Evolutionary conservation across 176 grass and related monocot species (phyloP).

Genomic region (Thinopyrum elongatum): DNA sequence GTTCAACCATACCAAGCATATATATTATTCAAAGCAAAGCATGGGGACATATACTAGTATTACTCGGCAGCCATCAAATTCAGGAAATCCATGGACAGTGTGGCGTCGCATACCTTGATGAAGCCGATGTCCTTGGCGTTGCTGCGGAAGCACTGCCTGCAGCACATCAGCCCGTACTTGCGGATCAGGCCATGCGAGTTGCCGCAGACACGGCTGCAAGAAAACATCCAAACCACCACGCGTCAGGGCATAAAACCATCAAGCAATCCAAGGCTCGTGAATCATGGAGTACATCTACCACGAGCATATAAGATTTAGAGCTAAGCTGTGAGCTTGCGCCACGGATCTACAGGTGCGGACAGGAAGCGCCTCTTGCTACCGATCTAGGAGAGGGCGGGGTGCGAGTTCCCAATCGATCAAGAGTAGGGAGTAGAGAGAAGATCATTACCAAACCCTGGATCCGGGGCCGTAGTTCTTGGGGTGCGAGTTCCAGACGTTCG

Average conservation of each 20-base stretch:
- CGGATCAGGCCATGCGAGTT: constrained; percentile 88
- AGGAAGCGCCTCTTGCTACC: neutral
- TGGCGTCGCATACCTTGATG: constrained; percentile 63
- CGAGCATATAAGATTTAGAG: neutral
- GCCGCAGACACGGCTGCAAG: constrained; percentile 76
- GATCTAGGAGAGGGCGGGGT: neutral
- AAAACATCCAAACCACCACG: neutral
- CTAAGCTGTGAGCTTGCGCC: neutral
- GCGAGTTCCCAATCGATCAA: neutral
- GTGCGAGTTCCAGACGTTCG: constrained; percentile 89
- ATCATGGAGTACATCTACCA: neutral
- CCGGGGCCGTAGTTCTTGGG: constrained; percentile 78
- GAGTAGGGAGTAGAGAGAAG: neutral
- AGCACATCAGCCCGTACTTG: constrained; percentile 96
- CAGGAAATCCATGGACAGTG: neutral
- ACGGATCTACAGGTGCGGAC: neutral
- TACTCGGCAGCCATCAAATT: neutral
- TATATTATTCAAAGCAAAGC: neutral
- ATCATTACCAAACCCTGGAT: constrained; percentile 75
- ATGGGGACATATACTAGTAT: neutral
- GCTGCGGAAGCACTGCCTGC: constrained; percentile 96
- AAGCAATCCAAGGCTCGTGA: neutral
- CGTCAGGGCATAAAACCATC: neutral
- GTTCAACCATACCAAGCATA: neutral
- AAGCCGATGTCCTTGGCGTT: constrained; percentile 97